These are phyloP conservation scores for Erigeron philadelphicus DNA, from an alignment of 140 eudicot species.

Conservation along the genomic window DNA sequence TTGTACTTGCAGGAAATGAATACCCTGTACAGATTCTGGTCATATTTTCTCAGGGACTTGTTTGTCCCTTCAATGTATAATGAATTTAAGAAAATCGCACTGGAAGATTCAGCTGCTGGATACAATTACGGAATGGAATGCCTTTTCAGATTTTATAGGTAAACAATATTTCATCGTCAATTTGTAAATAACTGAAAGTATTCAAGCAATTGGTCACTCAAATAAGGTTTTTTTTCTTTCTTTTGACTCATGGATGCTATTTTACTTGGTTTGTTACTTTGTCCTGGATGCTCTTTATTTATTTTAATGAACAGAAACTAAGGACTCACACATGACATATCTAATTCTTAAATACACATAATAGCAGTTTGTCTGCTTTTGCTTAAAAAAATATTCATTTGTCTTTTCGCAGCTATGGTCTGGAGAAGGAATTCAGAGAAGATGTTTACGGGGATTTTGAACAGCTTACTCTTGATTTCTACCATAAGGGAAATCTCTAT, in stretches of 20 bases:
- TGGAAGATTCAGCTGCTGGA: slow-evolving; percentile 78
- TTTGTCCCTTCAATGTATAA: slow-evolving; percentile 80
- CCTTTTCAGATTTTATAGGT: slow-evolving; percentile 84
- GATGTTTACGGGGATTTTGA: slow-evolving; percentile 75
- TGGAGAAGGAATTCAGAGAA: slow-evolving; percentile 82
- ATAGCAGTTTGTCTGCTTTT: too few relatives aligned
- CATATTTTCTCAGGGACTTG: slow-evolving; percentile 69
- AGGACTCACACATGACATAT: background rate
- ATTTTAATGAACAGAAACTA: background rate
- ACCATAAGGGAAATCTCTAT: slow-evolving; percentile 65
- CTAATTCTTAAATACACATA: background rate
- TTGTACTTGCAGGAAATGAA: slow-evolving; percentile 82
- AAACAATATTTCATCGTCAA: slow-evolving; percentile 9
- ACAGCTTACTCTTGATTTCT: slow-evolving; percentile 72
- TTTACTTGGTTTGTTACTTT: too few relatives aligned
- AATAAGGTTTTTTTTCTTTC: background rate
- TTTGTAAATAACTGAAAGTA: slow-evolving; percentile 4
- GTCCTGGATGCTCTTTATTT: background rate
- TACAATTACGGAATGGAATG: slow-evolving; percentile 84
- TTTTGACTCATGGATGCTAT: background rate
- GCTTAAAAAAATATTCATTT: background rate
- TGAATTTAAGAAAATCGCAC: slow-evolving; percentile 69
- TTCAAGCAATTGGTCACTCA: slow-evolving; percentile 1
- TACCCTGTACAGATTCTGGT: slow-evolving; percentile 91
- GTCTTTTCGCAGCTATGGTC: slow-evolving; percentile 60